These are phyloP conservation scores for Trichosporon sp. DNA, from an alignment of 1,284 basidiomycete genomes.

Conservation along the genomic window DNA sequence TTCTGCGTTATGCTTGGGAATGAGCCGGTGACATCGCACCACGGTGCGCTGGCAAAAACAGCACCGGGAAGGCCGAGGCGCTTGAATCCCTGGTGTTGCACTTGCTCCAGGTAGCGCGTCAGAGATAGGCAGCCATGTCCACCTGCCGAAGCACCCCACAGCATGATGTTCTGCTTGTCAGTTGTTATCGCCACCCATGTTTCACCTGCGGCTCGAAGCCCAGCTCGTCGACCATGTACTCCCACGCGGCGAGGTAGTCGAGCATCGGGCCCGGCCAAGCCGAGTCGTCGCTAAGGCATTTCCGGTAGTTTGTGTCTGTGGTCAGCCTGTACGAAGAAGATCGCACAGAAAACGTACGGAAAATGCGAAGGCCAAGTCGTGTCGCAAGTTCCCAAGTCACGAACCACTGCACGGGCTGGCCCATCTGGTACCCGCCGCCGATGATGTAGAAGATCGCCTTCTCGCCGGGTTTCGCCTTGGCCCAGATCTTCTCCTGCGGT, in stretches of 20 bases:
- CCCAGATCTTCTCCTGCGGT: constrained; percentile 7
- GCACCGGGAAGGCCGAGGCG: constrained; percentile 11
- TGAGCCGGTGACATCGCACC: constrained; percentile 10
- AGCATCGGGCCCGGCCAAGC: constrained; percentile 13
- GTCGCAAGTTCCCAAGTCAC: constrained; percentile 6
- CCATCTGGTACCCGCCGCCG: constrained; percentile 17
- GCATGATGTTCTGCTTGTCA: constrained; percentile 15
- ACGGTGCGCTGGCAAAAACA: constrained; percentile 10
- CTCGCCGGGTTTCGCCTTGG: constrained; percentile 11
- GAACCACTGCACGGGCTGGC: constrained; percentile 13
- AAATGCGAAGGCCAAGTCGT: neutral
- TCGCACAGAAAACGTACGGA: neutral
- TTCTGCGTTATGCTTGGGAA: constrained; percentile 12
- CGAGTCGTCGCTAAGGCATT: constrained; percentile 10
- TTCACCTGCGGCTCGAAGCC: constrained; percentile 18
- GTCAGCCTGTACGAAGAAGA: neutral
- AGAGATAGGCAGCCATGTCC: constrained; percentile 12
- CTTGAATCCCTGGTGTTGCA: constrained; percentile 7
- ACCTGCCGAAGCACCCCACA: constrained; percentile 15
- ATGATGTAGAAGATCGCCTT: constrained; percentile 16
- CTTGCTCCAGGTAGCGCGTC: constrained; percentile 17
- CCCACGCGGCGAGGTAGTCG: constrained; percentile 17
- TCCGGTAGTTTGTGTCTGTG: constrained; percentile 18
- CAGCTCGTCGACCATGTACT: constrained; percentile 15
- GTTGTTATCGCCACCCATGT: neutral